Conservation (phyloP, 306 rosid genomes). For the Carpinus viminea region DNA sequence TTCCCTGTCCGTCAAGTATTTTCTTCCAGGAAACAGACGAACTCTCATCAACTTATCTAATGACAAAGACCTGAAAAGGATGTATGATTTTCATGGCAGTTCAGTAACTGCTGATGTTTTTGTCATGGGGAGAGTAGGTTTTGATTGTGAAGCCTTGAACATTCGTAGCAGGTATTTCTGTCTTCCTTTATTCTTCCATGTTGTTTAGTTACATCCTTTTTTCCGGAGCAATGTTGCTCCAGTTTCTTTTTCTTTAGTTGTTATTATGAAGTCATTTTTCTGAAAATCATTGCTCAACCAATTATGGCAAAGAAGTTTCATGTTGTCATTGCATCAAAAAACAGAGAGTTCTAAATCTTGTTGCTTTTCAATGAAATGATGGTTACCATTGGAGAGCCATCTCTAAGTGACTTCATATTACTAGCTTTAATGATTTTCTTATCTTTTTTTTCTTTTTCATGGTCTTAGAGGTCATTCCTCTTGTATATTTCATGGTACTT, state of each 20-base stretch:
- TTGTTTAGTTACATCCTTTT: neutral
- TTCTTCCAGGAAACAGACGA: conserved; percentile 52
- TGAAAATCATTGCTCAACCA: neutral
- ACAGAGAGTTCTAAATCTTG: neutral
- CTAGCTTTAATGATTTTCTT: no score
- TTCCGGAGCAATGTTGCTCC: neutral
- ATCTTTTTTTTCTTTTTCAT: no score
- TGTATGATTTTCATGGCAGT: conserved; percentile 51
- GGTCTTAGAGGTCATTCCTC: no score
- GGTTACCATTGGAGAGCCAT: neutral
- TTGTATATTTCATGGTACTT: no score
- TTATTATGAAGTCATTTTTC: neutral
- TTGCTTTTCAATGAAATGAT: conserved; percentile 17
- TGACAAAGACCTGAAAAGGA: conserved; percentile 54
- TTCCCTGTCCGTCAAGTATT: conserved; percentile 50
- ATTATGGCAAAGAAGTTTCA: conserved; percentile 3
- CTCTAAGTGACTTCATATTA: no score
- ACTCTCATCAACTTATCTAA: conserved; percentile 48
- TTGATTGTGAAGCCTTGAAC: conserved; percentile 32
- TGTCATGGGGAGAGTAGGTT: conserved; percentile 41
- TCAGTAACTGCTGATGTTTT: conserved; percentile 55
- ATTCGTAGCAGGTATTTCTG: conserved; percentile 35
- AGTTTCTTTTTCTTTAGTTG: neutral
- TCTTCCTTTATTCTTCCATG: neutral
- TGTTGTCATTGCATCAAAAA: neutral